Base-by-base conservation (phyloP, 2,329 filamentous ascomycete genomes). In the Xylaria hypoxylon region DNA sequence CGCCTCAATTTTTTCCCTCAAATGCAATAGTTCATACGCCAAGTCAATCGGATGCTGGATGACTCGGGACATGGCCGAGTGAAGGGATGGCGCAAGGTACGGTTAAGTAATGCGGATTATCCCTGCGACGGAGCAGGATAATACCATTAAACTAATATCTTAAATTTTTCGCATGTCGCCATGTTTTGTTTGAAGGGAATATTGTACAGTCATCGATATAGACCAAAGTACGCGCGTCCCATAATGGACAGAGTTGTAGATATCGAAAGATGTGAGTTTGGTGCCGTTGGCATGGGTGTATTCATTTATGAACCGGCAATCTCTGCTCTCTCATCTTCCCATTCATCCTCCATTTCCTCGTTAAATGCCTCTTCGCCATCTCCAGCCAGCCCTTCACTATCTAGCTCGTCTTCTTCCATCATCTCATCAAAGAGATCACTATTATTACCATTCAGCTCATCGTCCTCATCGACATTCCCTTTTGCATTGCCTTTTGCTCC, bases 371-470 rank as follows among this genome's bases (percentile, higher is more conserved):
- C 83, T 78, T 82, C 85, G 52, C 77, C 84, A 74, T 80, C 86
- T 40, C 82, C 86, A 48, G 75, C 85, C 70, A 82, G 76, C 11
- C 80, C 85, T 72, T 84, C 85, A 66, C 82, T 85, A 68, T 85
- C 86, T 62, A 86, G 82, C 2, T 81, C 82, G 5, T 86, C 83
- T 40, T 82, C 77, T 33, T 83, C 81, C 79, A 82, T 84, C 82
- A 71, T 83, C 78, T 77, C 76, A 55, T 78, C 76, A 55, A 77
- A 77, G 19, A 77, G 65, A 45, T 78, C 76, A 50, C 76, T 77
- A 56, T 81, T 80, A 38, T 82, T 82, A 40, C 80, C 80, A 31
- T 84, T 78, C 64, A 79, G 77, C 50, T 78, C 72, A 13, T 80
- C 77, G 53, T 78, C 78, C 11, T 80, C 78, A 15, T 76, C 74